A percentile compares a stretch with the other conserved stretches of the same genome.
These are phyloP conservation scores for Lophiotrema nucula DNA, from an alignment of 495 filamentous ascomycete genomes.

Conservation along the genomic window DNA sequence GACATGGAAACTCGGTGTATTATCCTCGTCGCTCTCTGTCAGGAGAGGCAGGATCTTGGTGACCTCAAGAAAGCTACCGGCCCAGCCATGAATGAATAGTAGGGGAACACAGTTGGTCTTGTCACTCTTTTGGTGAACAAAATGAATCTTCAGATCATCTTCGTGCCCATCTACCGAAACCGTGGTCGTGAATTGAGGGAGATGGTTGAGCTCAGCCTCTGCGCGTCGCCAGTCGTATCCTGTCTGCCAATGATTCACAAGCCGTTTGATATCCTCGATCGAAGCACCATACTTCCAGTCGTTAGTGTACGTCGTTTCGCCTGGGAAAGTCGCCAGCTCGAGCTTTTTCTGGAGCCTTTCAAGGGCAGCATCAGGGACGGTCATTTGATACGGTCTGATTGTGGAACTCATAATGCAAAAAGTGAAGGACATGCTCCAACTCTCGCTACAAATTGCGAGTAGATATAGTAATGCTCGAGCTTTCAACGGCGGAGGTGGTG, in stretches of 20 bases:
- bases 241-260: conserved; percentile 51
- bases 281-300: conserved; percentile 49
- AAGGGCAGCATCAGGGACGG: conserved; percentile 18
- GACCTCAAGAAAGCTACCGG: conserved; percentile 68
- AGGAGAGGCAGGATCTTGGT: conserved; percentile 62
- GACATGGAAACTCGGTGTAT: conserved; percentile 62
- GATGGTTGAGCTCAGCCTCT: conserved; percentile 39
- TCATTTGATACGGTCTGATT: conserved; percentile 21
- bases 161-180: conserved; percentile 38
- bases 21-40: conserved; percentile 34
- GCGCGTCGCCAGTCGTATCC: conserved; percentile 39
- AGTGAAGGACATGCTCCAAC: too few species aligned
- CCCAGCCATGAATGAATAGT: conserved; percentile 44
- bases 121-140: conserved; percentile 38
- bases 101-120: conserved; percentile 36
- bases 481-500: too few species aligned
- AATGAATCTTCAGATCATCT: conserved; percentile 38
- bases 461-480: too few species aligned
- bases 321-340: conserved; percentile 7
- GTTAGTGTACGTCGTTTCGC: conserved; percentile 37
- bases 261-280: conserved; percentile 50
- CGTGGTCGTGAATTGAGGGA: conserved; percentile 37
- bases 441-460: too few species aligned
- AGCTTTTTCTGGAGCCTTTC: conserved; percentile 18
- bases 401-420: conserved; percentile 18